Evolutionary conservation across 306 rosid genomes (phyloP).

Genomic region (Arachis hypogaea): DNA sequence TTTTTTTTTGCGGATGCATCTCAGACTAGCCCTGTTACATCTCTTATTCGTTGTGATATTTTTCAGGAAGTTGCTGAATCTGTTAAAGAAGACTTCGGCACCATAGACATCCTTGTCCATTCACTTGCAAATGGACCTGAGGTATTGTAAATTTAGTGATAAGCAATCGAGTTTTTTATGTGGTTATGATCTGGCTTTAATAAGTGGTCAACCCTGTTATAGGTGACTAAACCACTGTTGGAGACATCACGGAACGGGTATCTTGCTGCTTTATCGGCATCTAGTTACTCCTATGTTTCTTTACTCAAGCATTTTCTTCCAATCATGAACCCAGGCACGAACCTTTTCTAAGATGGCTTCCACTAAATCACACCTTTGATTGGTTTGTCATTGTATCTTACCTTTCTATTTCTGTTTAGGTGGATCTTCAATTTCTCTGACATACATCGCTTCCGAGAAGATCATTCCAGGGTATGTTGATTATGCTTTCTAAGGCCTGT

Average conservation of each 20-base stretch:
- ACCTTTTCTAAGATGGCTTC: conserved; percentile 28
- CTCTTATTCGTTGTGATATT: conserved; percentile 24
- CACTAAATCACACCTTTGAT: conserved; percentile 20
- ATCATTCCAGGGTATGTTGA: conserved; percentile 89
- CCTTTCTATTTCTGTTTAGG: conserved; percentile 51
- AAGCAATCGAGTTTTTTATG: conserved; percentile 10
- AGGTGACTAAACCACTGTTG: conserved; percentile 90
- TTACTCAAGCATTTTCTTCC: conserved; percentile 92
- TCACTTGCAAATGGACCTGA: conserved; percentile 99
- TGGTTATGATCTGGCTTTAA: conserved; percentile 13
- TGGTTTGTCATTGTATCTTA: conserved; percentile 18
- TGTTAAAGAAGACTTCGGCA: conserved; percentile 91
- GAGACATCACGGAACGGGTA: conserved; percentile 98
- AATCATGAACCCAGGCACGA: conserved; percentile 79
- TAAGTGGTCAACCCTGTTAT: conserved; percentile 34
- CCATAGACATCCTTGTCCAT: conserved; percentile 96
- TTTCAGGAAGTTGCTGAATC: conserved; percentile 91
- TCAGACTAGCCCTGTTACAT: background rate
- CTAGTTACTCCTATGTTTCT: conserved; percentile 94
- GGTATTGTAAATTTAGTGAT: conserved; percentile 51
- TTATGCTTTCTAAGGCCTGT: conserved; percentile 24
- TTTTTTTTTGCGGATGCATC: conserved; percentile 12
- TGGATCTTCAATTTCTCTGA: conserved; percentile 91
- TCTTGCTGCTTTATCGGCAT: conserved; percentile 96
- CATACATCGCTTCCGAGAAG: conserved; percentile 93